Conservation (phyloP, 495 filamentous ascomycete genomes). For the Pyronema domesticum region DNA sequence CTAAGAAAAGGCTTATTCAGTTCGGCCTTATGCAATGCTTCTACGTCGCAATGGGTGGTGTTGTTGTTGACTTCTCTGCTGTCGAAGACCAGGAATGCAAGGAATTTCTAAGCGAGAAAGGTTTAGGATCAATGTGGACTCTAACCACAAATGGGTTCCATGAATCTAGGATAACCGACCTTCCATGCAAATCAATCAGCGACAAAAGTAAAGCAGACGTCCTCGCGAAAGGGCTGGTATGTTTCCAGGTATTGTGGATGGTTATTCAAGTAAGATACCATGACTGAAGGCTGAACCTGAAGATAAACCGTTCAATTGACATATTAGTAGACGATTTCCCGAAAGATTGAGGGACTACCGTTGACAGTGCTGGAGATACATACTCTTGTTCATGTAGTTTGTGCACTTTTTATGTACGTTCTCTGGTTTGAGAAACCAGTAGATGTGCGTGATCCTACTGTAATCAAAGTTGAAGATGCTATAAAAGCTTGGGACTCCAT, state of each 20-base stretch:
- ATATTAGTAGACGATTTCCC: background rate
- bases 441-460: constrained; percentile 5
- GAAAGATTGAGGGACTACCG: background rate
- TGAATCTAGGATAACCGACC: too few species aligned
- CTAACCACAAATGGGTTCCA: too few species aligned
- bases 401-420: constrained; percentile 7
- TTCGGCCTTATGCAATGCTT: background rate
- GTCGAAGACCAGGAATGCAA: background rate
- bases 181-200: background rate
- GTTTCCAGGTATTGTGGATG: constrained; percentile 4
- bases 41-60: constrained; percentile 23
- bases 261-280: background rate
- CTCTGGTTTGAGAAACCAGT: constrained; percentile 11
- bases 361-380: constrained; percentile 8
- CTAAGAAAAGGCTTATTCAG: background rate
- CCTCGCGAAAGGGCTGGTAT: constrained; percentile 5
- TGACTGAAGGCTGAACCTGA: background rate
- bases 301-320: background rate
- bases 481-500: background rate
- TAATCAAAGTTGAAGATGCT: background rate
- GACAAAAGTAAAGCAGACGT: constrained; percentile 9
- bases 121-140: too few species aligned
- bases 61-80: constrained; percentile 12
- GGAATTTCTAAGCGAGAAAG: background rate
- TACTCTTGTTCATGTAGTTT: constrained; percentile 6